These are phyloP conservation scores for Ustilago nuda DNA, from an alignment of 1,284 basidiomycete species.

Conservation along the genomic window DNA sequence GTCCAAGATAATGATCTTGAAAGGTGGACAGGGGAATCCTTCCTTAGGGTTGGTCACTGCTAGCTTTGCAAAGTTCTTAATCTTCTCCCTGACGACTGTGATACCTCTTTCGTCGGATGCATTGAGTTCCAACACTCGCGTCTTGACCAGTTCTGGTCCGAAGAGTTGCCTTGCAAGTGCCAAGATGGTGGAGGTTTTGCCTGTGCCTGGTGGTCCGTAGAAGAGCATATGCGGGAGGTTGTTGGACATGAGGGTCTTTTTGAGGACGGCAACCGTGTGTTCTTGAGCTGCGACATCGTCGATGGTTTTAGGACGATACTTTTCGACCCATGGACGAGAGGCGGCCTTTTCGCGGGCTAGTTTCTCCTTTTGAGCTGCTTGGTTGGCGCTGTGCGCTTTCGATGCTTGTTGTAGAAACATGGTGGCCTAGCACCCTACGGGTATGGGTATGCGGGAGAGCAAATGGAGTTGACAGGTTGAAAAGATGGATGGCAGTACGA, in stretches of 20 bases:
- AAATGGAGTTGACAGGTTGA: neutral
- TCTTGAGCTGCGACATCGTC: conserved; percentile 98
- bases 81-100: conserved; percentile 94
- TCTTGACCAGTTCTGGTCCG: conserved; percentile 93
- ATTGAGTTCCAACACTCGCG: conserved; percentile 96
- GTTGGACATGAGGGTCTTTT: conserved; percentile 88
- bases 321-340: conserved; percentile 95
- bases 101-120: conserved; percentile 99
- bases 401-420: conserved; percentile 51
- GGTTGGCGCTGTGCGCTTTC: conserved; percentile 35
- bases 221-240: conserved; percentile 99
- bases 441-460: neutral
- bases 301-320: conserved; percentile 97
- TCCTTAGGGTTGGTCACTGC: conserved; percentile 68
- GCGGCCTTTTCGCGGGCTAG: conserved; percentile 47
- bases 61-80: conserved; percentile 93
- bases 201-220: conserved; percentile 98
- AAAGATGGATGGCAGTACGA: neutral
- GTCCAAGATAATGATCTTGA: conserved; percentile 98
- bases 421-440: neutral
- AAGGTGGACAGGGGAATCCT: conserved; percentile 91
- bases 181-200: conserved; percentile 98
- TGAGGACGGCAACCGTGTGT: conserved; percentile 90
- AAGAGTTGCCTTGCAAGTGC: conserved; percentile 93
- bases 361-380: conserved; percentile 45